Conservation (phyloP, 2,329 filamentous ascomycete genomes). For the Pyrenophora graminea region DNA sequence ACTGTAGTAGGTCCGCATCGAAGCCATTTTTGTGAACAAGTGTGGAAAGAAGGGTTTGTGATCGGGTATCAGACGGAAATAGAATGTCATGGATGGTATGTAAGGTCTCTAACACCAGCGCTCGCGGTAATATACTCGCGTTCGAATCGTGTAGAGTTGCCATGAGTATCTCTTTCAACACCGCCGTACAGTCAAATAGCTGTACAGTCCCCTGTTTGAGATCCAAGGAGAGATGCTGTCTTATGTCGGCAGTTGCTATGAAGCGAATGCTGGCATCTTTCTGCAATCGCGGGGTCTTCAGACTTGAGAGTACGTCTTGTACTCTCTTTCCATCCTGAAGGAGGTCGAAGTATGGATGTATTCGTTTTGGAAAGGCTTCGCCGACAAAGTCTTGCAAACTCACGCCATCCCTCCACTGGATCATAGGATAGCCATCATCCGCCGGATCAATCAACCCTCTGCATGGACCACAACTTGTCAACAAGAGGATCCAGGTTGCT, state of each 20-base stretch:
- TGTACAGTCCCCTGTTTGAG: not conserved
- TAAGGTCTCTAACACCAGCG: conserved; percentile 10
- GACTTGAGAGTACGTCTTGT: too few species aligned
- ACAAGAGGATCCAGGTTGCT: too few species aligned
- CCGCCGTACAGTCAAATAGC: conserved; percentile 13
- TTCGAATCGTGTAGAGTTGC: not conserved
- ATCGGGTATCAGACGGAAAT: conserved; percentile 12
- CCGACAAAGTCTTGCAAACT: too few species aligned
- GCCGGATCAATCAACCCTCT: too few species aligned
- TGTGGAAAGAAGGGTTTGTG: conserved; percentile 14
- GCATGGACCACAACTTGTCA: too few species aligned
- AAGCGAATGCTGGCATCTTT: not conserved
- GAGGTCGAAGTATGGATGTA: too few species aligned
- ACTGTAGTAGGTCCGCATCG: conserved; percentile 6
- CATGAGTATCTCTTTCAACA: conserved; percentile 13
- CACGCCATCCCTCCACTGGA: too few species aligned
- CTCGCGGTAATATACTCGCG: conserved; percentile 7
- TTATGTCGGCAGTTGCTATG: conserved; percentile 3
- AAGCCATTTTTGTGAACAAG: conserved; percentile 6
- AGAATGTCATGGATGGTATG: conserved; percentile 16
- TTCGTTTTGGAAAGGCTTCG: too few species aligned
- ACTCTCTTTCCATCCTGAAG: too few species aligned
- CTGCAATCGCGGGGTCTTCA: too few species aligned
- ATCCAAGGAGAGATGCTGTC: conserved; percentile 6
- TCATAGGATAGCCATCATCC: too few species aligned